These are phyloP conservation scores for Phialophora macrospora DNA, from an alignment of 2,329 filamentous ascomycete genomes.

Conservation along the genomic window DNA sequence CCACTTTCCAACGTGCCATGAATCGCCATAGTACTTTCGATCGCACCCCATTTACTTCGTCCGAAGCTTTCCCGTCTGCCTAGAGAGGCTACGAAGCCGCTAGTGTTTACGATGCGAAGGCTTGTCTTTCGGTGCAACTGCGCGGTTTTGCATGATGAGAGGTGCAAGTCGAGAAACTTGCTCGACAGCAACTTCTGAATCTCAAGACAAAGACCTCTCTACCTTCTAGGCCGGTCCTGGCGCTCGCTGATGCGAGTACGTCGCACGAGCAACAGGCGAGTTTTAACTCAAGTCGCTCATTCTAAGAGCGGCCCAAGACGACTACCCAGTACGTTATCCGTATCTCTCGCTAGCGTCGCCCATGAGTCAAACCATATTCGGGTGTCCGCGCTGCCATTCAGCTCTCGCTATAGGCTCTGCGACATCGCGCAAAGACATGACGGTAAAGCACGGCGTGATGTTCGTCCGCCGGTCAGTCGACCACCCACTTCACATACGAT, in stretches of 20 bases:
- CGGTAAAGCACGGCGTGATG: background rate
- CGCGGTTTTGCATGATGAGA: background rate
- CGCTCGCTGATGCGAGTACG: background rate
- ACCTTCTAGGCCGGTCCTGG: too few relatives aligned
- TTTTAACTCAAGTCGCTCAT: background rate
- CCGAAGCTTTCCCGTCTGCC: background rate
- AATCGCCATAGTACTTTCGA: background rate
- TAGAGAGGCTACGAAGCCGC: background rate
- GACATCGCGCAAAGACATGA: background rate
- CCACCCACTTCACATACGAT: background rate
- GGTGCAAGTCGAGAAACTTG: background rate
- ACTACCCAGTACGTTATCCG: background rate
- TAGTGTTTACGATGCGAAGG: background rate
- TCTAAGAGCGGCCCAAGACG: background rate
- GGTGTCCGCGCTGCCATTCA: background rate
- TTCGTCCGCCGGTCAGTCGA: constrained; percentile 12
- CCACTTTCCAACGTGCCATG: background rate
- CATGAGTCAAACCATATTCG: background rate
- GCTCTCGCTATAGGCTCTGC: background rate
- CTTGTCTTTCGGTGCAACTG: background rate
- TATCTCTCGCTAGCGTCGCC: background rate
- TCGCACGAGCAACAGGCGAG: background rate
- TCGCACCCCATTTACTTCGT: background rate
- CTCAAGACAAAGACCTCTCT: background rate
- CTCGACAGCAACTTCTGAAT: background rate